A percentile compares a stretch with the other conserved stretches of the same genome.
These are phyloP conservation scores for Protomyces inouyei DNA, from an alignment of 1,139 yeast species.

Conservation along the genomic window DNA sequence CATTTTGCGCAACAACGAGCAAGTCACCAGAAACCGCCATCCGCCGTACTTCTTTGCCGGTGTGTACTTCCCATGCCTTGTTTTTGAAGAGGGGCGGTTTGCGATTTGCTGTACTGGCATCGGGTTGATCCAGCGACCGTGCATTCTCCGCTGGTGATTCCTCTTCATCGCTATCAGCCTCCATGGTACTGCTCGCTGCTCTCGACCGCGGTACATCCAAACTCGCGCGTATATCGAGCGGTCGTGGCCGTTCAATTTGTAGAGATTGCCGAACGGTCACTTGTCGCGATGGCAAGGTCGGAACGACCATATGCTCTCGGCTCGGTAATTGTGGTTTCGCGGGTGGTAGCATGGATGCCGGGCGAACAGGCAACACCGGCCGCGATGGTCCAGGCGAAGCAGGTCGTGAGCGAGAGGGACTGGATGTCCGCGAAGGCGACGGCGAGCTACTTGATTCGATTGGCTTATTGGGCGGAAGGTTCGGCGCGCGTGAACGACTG, in stretches of 20 bases:
- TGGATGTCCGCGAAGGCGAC: background rate
- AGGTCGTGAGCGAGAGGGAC: background rate
- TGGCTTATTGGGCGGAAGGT: background rate
- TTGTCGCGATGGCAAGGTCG: background rate
- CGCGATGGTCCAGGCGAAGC: background rate
- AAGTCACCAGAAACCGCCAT: conserved; percentile 8
- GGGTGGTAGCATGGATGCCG: background rate
- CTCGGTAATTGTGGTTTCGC: background rate
- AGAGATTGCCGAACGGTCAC: background rate
- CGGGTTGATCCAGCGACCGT: conserved; percentile 30
- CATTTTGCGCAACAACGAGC: conserved; percentile 13
- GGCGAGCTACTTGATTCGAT: background rate
- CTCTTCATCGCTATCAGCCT: conserved; percentile 18
- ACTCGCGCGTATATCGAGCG: background rate
- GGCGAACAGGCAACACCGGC: background rate
- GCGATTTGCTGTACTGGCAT: conserved; percentile 40
- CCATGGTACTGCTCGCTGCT: background rate
- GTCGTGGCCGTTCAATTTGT: background rate
- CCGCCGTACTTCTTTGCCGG: conserved; percentile 17
- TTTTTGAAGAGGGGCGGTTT: conserved; percentile 36
- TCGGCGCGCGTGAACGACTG: background rate
- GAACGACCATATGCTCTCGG: background rate
- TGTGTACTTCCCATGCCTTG: conserved; percentile 9
- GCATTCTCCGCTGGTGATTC: background rate
- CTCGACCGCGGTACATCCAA: background rate